phyloP scores from a whole-genome alignment of 805 yeast genomes.

The Ogataea chonburiensis region DNA sequence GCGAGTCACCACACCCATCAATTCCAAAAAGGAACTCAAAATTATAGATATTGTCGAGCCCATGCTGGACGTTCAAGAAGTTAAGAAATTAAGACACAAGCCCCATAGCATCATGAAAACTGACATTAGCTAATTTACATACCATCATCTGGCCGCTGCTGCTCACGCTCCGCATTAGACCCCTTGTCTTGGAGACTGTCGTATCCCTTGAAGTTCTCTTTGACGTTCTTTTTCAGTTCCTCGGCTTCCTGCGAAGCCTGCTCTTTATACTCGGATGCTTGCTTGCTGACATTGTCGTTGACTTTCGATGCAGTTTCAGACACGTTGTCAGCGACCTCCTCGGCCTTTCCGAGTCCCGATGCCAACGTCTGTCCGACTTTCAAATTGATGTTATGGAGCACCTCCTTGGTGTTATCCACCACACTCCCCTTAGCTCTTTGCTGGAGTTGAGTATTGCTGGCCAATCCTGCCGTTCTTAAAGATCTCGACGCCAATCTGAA shows the following conservation, averaged over 20 bases:
- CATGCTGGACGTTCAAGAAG: slow-evolving; percentile 18
- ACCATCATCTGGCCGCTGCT: slow-evolving; percentile 48
- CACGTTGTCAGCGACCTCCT: slow-evolving; percentile 25
- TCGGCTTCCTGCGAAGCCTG: slow-evolving; percentile 13
- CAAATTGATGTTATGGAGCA: slow-evolving; percentile 19
- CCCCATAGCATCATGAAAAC: background rate
- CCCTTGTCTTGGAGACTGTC: slow-evolving; percentile 44
- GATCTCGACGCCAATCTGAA: slow-evolving; percentile 8
- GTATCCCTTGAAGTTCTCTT: slow-evolving; percentile 32
- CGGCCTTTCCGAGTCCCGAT: slow-evolving; percentile 41
- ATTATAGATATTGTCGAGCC: slow-evolving; percentile 26
- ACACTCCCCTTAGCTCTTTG: slow-evolving; percentile 7
- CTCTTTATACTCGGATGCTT: slow-evolving; percentile 4
- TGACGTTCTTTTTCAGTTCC: slow-evolving; percentile 8
- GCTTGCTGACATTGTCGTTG: slow-evolving; percentile 3
- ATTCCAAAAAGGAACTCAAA: slow-evolving; percentile 36
- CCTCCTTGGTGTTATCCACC: slow-evolving; percentile 27
- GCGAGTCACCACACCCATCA: background rate
- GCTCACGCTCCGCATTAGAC: slow-evolving; percentile 40
- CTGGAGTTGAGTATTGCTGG: slow-evolving; percentile 1
- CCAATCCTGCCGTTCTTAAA: slow-evolving; percentile 2
- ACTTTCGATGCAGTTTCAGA: slow-evolving; percentile 13
- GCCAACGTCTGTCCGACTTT: slow-evolving; percentile 44
- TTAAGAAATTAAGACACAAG: slow-evolving; percentile 1
- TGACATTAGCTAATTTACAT: slow-evolving; percentile 23